phyloP scores from a whole-genome alignment of 306 rosid genomes.

The Begonia masoniana region DNA sequence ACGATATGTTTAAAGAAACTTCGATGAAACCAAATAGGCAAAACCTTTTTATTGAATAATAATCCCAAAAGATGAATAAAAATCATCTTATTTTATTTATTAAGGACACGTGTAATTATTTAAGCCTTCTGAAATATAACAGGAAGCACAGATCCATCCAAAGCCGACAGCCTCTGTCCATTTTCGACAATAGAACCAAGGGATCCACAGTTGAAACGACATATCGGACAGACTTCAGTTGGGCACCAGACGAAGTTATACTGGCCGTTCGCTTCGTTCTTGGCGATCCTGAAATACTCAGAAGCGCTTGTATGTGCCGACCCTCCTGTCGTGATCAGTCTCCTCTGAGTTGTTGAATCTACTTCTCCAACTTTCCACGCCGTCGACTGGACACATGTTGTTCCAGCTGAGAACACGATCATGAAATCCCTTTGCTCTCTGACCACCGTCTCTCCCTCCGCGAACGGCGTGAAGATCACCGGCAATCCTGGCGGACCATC shows the following conservation, averaged over 20 bases:
- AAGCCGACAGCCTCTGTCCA: constrained; percentile 35
- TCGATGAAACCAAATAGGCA: too few species aligned
- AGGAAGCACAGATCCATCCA: constrained; percentile 30
- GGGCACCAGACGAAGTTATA: constrained; percentile 37
- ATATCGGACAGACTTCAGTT: constrained; percentile 28
- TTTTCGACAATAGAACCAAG: constrained; percentile 27
- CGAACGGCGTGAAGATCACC: constrained; percentile 29
- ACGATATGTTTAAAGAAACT: too few species aligned
- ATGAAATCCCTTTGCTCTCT: constrained; percentile 23
- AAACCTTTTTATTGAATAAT: too few species aligned
- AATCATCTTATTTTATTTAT: too few species aligned
- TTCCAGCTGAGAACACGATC: constrained; percentile 16
- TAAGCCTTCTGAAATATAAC: constrained; percentile 21
- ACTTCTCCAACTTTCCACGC: constrained; percentile 26
- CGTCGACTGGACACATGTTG: constrained; percentile 17
- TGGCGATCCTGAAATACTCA: neutral
- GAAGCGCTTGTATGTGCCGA: too few species aligned
- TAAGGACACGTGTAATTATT: too few species aligned
- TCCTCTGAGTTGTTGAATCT: constrained; percentile 14
- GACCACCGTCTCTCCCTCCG: constrained; percentile 14
- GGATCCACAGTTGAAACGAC: constrained; percentile 27
- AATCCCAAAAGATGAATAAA: too few species aligned
- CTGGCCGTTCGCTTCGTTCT: neutral
- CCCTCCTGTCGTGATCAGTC: constrained; percentile 18
- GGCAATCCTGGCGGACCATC: constrained; percentile 16